phyloP scores from a whole-genome alignment of 345 rosid species.

The Crucihimalaya himalaica region DNA sequence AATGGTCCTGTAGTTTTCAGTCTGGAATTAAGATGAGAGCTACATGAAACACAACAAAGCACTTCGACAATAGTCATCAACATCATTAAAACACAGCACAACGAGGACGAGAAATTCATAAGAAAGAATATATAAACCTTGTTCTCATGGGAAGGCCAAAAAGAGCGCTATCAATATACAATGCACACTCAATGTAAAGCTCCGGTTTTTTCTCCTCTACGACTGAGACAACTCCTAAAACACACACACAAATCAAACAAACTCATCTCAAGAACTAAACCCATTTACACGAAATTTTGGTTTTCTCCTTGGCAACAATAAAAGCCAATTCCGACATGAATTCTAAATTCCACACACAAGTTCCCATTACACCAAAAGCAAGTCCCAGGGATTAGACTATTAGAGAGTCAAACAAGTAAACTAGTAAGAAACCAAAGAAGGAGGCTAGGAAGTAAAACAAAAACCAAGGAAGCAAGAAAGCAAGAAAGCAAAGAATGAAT shows the following conservation, averaged over 20 bases:
- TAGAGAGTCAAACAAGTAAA: too few species aligned
- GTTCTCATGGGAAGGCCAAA: slow-evolving; percentile 93
- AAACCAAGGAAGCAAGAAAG: too few species aligned
- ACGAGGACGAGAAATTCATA: too few species aligned
- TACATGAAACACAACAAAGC: not conserved
- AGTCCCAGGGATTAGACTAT: not conserved
- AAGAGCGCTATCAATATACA: slow-evolving; percentile 87
- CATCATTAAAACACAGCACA: slow-evolving; percentile 20
- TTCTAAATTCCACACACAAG: not conserved
- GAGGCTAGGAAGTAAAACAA: too few species aligned
- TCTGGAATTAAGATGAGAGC: slow-evolving; percentile 48
- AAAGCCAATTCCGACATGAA: slow-evolving; percentile 1
- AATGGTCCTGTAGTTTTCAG: slow-evolving; percentile 80
- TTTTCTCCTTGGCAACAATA: too few species aligned
- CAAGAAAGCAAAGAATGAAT: too few species aligned
- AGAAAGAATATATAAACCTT: too few species aligned
- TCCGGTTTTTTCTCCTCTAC: slow-evolving; percentile 71
- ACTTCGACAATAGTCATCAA: slow-evolving; percentile 4
- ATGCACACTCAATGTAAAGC: slow-evolving; percentile 76
- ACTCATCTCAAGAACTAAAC: not conserved
- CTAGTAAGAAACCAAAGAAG: too few species aligned
- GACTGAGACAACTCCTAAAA: slow-evolving; percentile 48
- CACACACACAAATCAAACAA: not conserved
- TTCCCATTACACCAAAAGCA: not conserved
- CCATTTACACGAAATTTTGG: not conserved